Evolutionary conservation across 1,284 basidiomycete genomes (phyloP), one percentile per base, ranked within the genome.

Genomic region (Cutaneotrichosporon cutaneum): DNA sequence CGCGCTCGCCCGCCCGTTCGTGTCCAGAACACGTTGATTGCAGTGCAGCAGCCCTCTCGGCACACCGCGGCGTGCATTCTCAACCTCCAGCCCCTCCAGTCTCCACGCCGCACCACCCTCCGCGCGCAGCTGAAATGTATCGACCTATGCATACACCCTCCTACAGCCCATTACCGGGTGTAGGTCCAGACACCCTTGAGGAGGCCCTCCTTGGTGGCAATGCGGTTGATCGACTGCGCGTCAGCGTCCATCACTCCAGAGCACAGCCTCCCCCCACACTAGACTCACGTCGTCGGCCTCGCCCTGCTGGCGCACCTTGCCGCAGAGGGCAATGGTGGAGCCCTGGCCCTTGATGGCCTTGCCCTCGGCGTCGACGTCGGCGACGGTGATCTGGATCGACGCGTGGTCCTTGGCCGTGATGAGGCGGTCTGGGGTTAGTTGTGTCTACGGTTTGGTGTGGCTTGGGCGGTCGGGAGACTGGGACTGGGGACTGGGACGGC

Each of bases 321-420:
- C 96, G 78, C 88, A 93, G 69, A 99, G 87, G 60, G 94, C 94
- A 79, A 97, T 96, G 69, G 91, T 90, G 70, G 92, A 94, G 71
- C 88, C 88, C 68, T 80, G 73, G 68, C 92, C 93, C 78, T 83
- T 82, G 76, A 94, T 84, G 64, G 93, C 92, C 78, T 88, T 88
- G 78, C 96, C 95, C 69, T 90, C 88, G 71, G 89, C 87, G 80
- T 98, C 94, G 75, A 99, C 95, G 77, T 98, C 95, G 68, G 86
- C 90, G 72, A 99, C 85, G 81, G 87, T 89, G 81, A 99, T 82
- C 82, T 99, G 95, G 76, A 99, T 92, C 52, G 94, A 97, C 52
- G 95, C 94, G 82, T 98, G 93, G 83, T 99, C 95, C 85, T 99
- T 98, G 77, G 95, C 91, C 73, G 92, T 95, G 81, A 97, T 97